phyloP scores from a whole-genome alignment of 371 early-diverging fungal genomes.

The Actinomucor elegans region DNA sequence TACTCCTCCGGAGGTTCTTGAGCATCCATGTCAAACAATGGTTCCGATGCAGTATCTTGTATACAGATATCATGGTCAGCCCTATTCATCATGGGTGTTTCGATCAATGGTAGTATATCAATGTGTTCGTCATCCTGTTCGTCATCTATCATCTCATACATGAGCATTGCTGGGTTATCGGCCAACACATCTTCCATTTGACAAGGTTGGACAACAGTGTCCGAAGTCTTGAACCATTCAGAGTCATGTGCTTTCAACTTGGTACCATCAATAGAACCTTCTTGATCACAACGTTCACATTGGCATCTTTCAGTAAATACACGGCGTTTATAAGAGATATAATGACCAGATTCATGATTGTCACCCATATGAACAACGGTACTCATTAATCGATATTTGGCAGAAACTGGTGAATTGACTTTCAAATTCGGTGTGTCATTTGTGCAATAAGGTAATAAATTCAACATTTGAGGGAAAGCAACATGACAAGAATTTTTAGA shows the following conservation, averaged over 20 bases:
- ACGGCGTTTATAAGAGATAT: slow-evolving; percentile 71
- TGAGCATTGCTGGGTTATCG: slow-evolving; percentile 81
- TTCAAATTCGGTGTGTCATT: slow-evolving; percentile 51
- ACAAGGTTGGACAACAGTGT: slow-evolving; percentile 73
- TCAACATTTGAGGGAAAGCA: slow-evolving; percentile 69
- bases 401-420: slow-evolving; percentile 45
- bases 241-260: slow-evolving; percentile 9
- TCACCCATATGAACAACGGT: slow-evolving; percentile 83
- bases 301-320: slow-evolving; percentile 41
- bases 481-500: slow-evolving; percentile 80
- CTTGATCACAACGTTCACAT: slow-evolving; percentile 20
- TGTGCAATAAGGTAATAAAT: slow-evolving; percentile 68
- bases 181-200: slow-evolving; percentile 56
- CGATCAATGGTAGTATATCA: no score
- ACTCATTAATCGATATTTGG: slow-evolving; percentile 67
- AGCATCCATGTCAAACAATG: no score
- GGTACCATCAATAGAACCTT: not conserved
- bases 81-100: no score
- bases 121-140: not conserved
- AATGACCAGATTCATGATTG: slow-evolving; percentile 85
- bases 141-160: slow-evolving; percentile 62
- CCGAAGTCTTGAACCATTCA: slow-evolving; percentile 70
- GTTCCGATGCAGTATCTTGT: no score
- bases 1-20: no score
- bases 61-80: no score